Evolutionary conservation across 805 yeast genomes (phyloP), one percentile per base, ranked within the genome.

Genomic region (Lachancea mirantina): DNA sequence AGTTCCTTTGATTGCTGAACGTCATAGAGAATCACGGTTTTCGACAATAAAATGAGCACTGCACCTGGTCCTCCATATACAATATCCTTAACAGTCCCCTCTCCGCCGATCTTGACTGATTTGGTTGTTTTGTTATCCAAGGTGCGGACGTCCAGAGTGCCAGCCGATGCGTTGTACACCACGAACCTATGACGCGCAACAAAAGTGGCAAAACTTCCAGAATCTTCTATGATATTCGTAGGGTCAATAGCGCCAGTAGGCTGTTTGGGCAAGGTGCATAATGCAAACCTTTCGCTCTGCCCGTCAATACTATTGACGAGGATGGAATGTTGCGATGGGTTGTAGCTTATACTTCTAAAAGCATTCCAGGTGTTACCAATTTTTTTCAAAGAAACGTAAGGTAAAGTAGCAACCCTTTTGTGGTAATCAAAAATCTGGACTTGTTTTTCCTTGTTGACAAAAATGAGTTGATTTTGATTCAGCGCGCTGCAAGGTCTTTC

Each of bases 121-220:
- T 88, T 89, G 23, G 98, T 92, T 34, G 77, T 70, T 38, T 81
- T 68, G 61, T 88, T 84, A 45, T 72, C 76, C 54, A 88, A 68
- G 55, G 88, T 96, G 58, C 82, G 81, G 33, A 92, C 80, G 45
- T 82, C 84, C 46, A 92, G 69, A n/a, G 74, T 63, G 47, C 76
- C 76, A 10, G 76, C 55, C 8, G 74, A 50, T 52, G 76, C 79
- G 36, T 74, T 65, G 56, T 81, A 84, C 19, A 83, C 84, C 36
- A 84, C 94, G 61, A 85, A 92, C 62, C 98, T 72, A 64, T 92
- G 92, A 58, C 98, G 81, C 9, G 96, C 87, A 47, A 94, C 85
- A 58, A 92, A 92, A 40, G 81, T 68, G 10, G 97, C 98, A 58
- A 75, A 76, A 50, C 74, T 76, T 23, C 92, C 96, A 35, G 76